Evolutionary conservation across 2,329 filamentous ascomycete genomes (phyloP), one percentile per base, ranked within the genome.

Genomic region (Thelonectria discophora): DNA sequence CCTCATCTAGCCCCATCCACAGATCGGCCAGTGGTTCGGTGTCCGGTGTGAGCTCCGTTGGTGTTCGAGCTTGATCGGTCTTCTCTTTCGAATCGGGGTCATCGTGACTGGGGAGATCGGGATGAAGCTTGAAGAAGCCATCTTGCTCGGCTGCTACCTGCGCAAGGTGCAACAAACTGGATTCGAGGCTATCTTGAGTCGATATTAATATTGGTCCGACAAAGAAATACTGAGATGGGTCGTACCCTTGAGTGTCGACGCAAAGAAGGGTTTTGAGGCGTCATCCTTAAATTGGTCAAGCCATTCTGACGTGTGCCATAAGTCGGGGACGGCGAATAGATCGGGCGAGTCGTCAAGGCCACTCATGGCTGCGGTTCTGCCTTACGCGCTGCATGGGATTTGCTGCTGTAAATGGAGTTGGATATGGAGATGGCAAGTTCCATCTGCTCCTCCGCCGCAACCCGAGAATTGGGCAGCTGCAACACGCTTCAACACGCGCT

Each of bases 321-420:
- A 83, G 70, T 88, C 81, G 40, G 86, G 86, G 47, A 88, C 86
- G 40, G 84, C 82, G 71, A 92, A 92, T 32, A 88, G 82, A 71
- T 89, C 77, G 49, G 84, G 80, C 55, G 76, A 72, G 42, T 82
- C 78, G 62, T 81, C 75, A 55, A 81, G 74, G 62, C 78, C 60
- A 62, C 65, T 65, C 75, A 77, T 78, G 61, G 59, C 72, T 24
- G 10, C 32, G 55, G 32, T 56, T 15, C n/a, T n/a, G 11, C 18
- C 39, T 58, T 15, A 57, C 24, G 21, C n/a, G 18, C n/a, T 54
- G 59, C 65, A 72, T 69, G 37, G 49, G 58, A 37, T 11, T 13
- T 15, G 34, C 3, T 37, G 34, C 5, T 37, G 34, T 13, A 37
- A 12, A 37, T 37, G 34, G 9, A 34, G 21, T 24, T 24, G 21